Base-by-base conservation (phyloP, 2,329 filamentous ascomycete genomes). In the Fusarium nurragi region DNA sequence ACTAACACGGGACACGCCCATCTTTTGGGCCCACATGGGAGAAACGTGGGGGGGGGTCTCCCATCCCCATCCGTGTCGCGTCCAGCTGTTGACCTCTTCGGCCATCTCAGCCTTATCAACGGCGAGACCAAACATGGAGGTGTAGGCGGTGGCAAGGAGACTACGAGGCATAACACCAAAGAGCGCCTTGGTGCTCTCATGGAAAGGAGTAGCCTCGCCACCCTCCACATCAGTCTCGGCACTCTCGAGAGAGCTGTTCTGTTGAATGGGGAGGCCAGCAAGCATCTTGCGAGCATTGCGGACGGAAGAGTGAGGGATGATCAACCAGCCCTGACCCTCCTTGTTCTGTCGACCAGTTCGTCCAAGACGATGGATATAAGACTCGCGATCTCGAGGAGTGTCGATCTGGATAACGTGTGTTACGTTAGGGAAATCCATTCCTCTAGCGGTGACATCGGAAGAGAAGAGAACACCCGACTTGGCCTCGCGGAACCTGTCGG, bases 371-470 rank as follows among this genome's bases (percentile, higher is more conserved):
- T 93, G 91, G 58, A 94, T 90, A 73, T 93, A 93, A 34, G 88
- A 86, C 73, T 92, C 90, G 25, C 87, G 83, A 61, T 86, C 84
- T 6, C 81, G 78, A 3, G 91, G 89, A 6, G 85, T 71, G 63
- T 91, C 89, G 16, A 92, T 73, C 71, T 94, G 91, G 57, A 94
- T 88, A 61, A 93, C 90, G 71, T 93, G 90, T n/a, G 89, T 90
- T 21, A 94, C 91, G 50, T 87, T 82, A 25, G 91, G 91, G 78
- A 93, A 93, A 74, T 94, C 91, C 89, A 94, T 93, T 67, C 91
- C 91, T 76, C 91, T 84, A 13, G 91, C 90, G 7, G 90, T 91
- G 28, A 94, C 91, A 75, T 94, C 91, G 4, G 91, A 92, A 3
- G 91, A 92, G 74, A 93, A 85, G 41, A 94, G 82, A 54, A 94